phyloP scores from a whole-genome alignment of 345 rosid genomes.

The Microcos paniculata region DNA sequence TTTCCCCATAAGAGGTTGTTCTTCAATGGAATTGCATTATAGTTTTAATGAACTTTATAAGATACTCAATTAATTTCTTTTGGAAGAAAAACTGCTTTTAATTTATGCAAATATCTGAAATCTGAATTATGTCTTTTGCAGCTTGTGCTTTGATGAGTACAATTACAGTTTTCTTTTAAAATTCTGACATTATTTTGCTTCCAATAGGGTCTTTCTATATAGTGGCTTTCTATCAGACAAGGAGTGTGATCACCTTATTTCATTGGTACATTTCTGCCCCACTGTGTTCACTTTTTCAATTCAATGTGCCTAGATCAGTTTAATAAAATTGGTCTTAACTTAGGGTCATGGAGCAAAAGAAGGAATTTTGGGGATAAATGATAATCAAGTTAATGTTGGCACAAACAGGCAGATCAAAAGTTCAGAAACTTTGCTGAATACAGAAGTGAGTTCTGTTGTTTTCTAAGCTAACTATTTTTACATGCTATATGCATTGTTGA shows the following conservation, averaged over 20 bases:
- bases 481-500: background rate
- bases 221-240: conserved; percentile 60
- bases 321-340: conserved; percentile 13
- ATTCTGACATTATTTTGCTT: conserved; percentile 30
- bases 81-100: background rate
- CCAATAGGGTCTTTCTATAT: conserved; percentile 69
- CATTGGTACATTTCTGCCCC: conserved; percentile 46
- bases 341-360: conserved; percentile 39
- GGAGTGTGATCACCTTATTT: conserved; percentile 77
- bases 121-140: background rate
- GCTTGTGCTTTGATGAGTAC: background rate
- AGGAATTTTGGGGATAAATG: conserved; percentile 17
- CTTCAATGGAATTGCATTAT: background rate
- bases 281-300: background rate
- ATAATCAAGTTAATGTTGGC: conserved; percentile 26
- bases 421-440: conserved; percentile 31
- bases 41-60: conserved; percentile 2
- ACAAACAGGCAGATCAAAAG: conserved; percentile 33
- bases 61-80: background rate
- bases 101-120: background rate
- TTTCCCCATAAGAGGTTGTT: background rate
- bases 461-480: background rate
- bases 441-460: conserved; percentile 39
- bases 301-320: conserved; percentile 1
- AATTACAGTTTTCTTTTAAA: conserved; percentile 11